Evolutionary conservation across 169 alveolate genomes (phyloP), one percentile per base, ranked within the genome.

Genomic region (Babesia bigemina): DNA sequence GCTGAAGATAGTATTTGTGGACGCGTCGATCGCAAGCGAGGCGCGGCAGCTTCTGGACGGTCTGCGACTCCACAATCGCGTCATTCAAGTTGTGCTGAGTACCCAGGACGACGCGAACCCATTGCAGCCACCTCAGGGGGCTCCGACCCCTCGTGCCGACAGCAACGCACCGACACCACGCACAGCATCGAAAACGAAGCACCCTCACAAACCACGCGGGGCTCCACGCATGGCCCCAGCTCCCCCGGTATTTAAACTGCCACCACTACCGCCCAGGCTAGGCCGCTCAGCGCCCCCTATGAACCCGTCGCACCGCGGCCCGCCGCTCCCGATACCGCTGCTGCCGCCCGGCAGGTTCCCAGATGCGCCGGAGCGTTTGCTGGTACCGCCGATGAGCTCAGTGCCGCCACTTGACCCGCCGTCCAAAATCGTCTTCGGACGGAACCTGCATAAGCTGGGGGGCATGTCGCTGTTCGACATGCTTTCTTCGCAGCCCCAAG

Each of bases 11-110:
- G 45, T 75, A 19, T 83, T 73, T 63, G 75, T 48, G 44, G 10
- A 90, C 19, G 45, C 10, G 45, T 42, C 60, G 36, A 19, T 74
- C 17, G 90, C 90, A 9, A 16, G 24, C 26, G 86, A 73, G 63
- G 85, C 90, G 21, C 70, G 73, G 72, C 13, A 19, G 26, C n/a
- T 26, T 36, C 61, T 83, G 36, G 90, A 83, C 59, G 14, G 19
- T 9, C 24, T 22, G 45, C 63, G 49, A 44, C n/a, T 83, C n/a
- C 70, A 66, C 49, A 83, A 83, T 66, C 85, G 90, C 70, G 67
- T 58, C 28, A 63, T 83, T 11, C 90, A 83, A 52, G 90, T 70
- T 2, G 60, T 83, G 16, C 69, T 36, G 24, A 36, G 81, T 59
- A 63, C 16, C 17, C 70, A 28, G 19, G 70, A 62, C 52, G 74